Evolutionary conservation across 768 basidiomycete species (phyloP).

Genomic region (Leccinellum luteum): DNA sequence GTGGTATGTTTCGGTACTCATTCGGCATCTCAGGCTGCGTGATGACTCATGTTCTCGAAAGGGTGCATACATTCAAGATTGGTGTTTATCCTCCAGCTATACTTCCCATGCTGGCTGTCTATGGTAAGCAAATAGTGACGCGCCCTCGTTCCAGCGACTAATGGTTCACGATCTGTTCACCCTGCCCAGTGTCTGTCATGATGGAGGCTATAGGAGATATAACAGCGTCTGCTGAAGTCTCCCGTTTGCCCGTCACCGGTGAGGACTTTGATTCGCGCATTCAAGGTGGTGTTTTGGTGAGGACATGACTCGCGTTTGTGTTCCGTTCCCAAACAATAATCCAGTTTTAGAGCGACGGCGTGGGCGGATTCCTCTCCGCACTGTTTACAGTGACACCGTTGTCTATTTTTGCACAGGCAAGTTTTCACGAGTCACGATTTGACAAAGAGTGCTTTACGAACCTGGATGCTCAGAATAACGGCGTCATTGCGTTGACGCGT

Average conservation of each 20-base stretch:
- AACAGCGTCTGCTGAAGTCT: slow-evolving; percentile 81
- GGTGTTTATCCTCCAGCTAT: slow-evolving; percentile 70
- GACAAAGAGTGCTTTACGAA: background rate
- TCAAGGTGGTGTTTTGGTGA: slow-evolving; percentile 75
- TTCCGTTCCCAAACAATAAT: background rate
- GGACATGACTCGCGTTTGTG: slow-evolving; percentile 7
- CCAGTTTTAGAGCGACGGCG: slow-evolving; percentile 63
- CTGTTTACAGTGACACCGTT: slow-evolving; percentile 80
- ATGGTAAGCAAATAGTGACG: slow-evolving; percentile 39
- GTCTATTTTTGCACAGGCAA: slow-evolving; percentile 69
- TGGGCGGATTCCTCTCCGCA: slow-evolving; percentile 76
- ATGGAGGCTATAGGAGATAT: slow-evolving; percentile 89
- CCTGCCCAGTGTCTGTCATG: slow-evolving; percentile 54
- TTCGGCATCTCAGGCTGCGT: background rate
- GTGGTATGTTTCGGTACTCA: slow-evolving; percentile 41
- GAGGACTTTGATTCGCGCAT: slow-evolving; percentile 77
- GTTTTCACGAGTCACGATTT: background rate
- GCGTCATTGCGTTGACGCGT: slow-evolving; percentile 79
- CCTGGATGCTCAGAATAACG: slow-evolving; percentile 56
- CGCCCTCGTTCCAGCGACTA: slow-evolving; percentile 4
- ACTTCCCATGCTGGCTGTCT: slow-evolving; percentile 60
- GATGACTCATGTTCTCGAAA: slow-evolving; percentile 16
- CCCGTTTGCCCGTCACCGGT: slow-evolving; percentile 69
- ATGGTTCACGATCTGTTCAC: background rate
- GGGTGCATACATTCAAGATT: slow-evolving; percentile 78